A percentile compares a stretch with the other conserved stretches of the same genome.
Conservation (phyloP, 2,329 filamentous ascomycete species). For the Penicillium decumbens region DNA sequence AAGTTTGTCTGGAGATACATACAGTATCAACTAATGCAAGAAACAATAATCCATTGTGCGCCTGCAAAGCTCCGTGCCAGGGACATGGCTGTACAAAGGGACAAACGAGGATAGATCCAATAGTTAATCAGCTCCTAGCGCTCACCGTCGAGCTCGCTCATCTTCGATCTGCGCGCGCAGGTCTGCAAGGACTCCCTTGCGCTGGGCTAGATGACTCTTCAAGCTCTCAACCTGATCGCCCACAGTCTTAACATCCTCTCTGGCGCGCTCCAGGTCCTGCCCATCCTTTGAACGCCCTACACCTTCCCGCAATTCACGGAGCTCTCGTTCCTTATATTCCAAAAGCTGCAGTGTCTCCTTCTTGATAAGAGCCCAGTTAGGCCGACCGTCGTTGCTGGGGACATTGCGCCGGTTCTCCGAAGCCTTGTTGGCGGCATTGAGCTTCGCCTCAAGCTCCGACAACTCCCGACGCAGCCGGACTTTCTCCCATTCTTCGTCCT, state of each 20-base stretch:
- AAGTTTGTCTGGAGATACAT: conserved; percentile 1
- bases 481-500: conserved; percentile 94
- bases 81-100: conserved; percentile 31
- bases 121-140: background rate
- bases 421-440: conserved; percentile 72
- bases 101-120: conserved; percentile 6
- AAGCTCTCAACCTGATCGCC: conserved; percentile 89
- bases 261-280: conserved; percentile 67
- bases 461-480: conserved; percentile 91
- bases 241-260: conserved; percentile 84
- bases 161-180: conserved; percentile 79
- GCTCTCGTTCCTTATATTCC: conserved; percentile 83
- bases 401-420: conserved; percentile 58
- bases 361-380: conserved; percentile 87
- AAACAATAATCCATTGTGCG: conserved; percentile 27
- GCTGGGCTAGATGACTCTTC: conserved; percentile 71
- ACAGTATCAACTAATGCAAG: background rate
- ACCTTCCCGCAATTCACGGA: conserved; percentile 66
- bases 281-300: conserved; percentile 55
- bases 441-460: conserved; percentile 80
- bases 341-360: conserved; percentile 88
- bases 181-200: conserved; percentile 71
- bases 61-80: conserved; percentile 32
- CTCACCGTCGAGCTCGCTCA: conserved; percentile 60
- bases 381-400: conserved; percentile 60